phyloP scores from a whole-genome alignment of 2,329 filamentous ascomycete genomes.

The Exophiala sp. region DNA sequence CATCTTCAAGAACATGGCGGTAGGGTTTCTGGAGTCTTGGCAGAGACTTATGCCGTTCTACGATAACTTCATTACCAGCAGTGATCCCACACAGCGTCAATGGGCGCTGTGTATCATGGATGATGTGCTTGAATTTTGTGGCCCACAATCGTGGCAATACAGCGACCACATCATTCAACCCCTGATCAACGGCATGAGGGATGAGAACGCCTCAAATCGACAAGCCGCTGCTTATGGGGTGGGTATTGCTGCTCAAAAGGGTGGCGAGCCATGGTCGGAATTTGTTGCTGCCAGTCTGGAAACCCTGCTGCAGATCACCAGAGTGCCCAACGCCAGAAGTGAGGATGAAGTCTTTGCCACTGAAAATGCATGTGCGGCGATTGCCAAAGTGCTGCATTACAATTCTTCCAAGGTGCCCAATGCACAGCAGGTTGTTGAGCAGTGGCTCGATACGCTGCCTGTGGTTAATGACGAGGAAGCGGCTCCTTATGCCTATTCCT shows the following conservation, averaged over 20 bases:
- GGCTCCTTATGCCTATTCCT: slow-evolving; percentile 91
- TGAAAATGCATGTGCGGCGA: slow-evolving; percentile 93
- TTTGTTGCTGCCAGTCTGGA: slow-evolving; percentile 79
- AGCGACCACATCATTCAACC: slow-evolving; percentile 82
- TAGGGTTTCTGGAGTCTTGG: slow-evolving; percentile 81
- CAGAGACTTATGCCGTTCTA: slow-evolving; percentile 82
- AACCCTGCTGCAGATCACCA: slow-evolving; percentile 78
- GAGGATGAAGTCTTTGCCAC: slow-evolving; percentile 97
- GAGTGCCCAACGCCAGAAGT: slow-evolving; percentile 73
- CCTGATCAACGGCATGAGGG: slow-evolving; percentile 79
- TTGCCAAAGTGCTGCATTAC: slow-evolving; percentile 94
- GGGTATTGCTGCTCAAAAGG: slow-evolving; percentile 90
- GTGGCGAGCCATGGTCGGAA: slow-evolving; percentile 79
- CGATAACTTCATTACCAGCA: slow-evolving; percentile 68
- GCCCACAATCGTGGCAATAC: slow-evolving; percentile 81
- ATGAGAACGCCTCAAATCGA: slow-evolving; percentile 82
- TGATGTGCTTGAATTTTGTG: slow-evolving; percentile 96
- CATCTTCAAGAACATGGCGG: slow-evolving; percentile 94
- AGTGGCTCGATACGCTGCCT: slow-evolving; percentile 88
- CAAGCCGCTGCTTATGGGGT: slow-evolving; percentile 96
- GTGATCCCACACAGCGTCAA: slow-evolving; percentile 86
- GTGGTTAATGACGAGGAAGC: slow-evolving; percentile 96
- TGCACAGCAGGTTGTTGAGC: slow-evolving; percentile 69
- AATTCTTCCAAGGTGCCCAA: slow-evolving; percentile 75
- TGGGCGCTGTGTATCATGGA: slow-evolving; percentile 99